Base-by-base conservation (phyloP, 2,329 filamentous ascomycete species). In the Thielaviopsis musarum region DNA sequence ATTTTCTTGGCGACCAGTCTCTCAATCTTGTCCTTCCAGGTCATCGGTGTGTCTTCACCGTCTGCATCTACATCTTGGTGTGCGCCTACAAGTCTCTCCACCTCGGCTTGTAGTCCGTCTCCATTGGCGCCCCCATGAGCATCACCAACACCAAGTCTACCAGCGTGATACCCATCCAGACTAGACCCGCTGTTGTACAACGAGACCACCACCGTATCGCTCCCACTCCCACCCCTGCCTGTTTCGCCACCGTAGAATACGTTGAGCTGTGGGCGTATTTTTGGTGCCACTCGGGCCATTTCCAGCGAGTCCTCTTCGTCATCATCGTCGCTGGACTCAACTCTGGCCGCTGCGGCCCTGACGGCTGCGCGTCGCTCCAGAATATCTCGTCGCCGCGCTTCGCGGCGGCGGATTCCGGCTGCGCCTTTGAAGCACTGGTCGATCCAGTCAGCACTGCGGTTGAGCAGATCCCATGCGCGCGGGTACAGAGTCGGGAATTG, bases 401-500 rank as follows among this genome's bases (percentile, higher is more conserved):
- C 59, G n/a, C 59, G 52, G 4, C 59, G 45, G 10, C 56, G 56
- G 34, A 57, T 60, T 5, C 28, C 59, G 5, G 59, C 49, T 2
- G 54, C 34, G 7, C 48, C 21, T 21, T 54, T 71, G 56, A 95
- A 91, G 0, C 90, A 77, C 28, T 90, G 83, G 54, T 84, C 78
- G 65, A 96, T 90, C 91, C 91, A 97, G 17, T 77, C 73, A 0
- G 83, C 85, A 63, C 87, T 88, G 38, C 85, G 80, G 64, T 86
- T 82, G 65, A 97, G 87, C 67, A 94, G 85, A 66, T 85, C 86
- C 88, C 90, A 95, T 1, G 88, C 91, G 9, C 93, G 88, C 0
- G 90, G 90, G 65, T 94, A 98, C 3, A 96, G 76, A 0, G 81
- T 77, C 0, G 89, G 88, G 67, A 98, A 95, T 68, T 96, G 91